Base-by-base conservation (phyloP, 805 yeast genomes). In the Saturnispora quitensis region DNA sequence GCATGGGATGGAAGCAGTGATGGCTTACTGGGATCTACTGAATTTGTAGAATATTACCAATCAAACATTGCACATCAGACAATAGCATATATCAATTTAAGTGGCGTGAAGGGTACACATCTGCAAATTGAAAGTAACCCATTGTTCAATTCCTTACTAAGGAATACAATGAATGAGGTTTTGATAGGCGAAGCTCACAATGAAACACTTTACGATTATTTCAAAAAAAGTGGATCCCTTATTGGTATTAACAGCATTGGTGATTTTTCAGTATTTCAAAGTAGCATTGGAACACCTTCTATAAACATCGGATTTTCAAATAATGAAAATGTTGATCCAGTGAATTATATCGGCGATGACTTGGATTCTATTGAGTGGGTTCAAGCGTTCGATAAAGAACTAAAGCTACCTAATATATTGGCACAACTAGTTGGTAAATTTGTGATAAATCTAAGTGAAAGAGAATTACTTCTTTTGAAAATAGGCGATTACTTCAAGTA, bases 281-380 rank as follows among this genome's bases (percentile, higher is more conserved):
- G 77, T 58, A 81, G 79, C 60, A 62, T 83, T 56, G 90, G 89
- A 5, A 76, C 84, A 40, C 86, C 90, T 2, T 74, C 85, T 0
- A 72, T 80, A 10, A 73, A 74, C 48, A 62, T 80, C 50, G 76
- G 78, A 8, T 77, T 75, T 58, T 49, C 47, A 4, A 62, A 61
- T 42, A 62, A 68, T 47, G 66, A 65, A 2, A 50, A 55, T 10
- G 57, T 58, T 4, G 83, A 80, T 61, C 75, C 84, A 5, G 69
- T 80, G n/a, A 74, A 74, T 50, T 83, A 80, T 55, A 67, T 69
- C 50, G 80, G 80, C 60, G 81, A 88, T 7, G 72, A 73, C 50
- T 82, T 73, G 59, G 89, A 84, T 60, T 74, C 83, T 3, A 67
- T 68, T 43, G 60, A 73, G 50, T 82, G 87, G 84, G 68, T 82